A percentile compares a stretch with the other conserved stretches of the same genome.
Conservation (phyloP, 2,329 filamentous ascomycete genomes). For the Calonectria pauciramosa region DNA sequence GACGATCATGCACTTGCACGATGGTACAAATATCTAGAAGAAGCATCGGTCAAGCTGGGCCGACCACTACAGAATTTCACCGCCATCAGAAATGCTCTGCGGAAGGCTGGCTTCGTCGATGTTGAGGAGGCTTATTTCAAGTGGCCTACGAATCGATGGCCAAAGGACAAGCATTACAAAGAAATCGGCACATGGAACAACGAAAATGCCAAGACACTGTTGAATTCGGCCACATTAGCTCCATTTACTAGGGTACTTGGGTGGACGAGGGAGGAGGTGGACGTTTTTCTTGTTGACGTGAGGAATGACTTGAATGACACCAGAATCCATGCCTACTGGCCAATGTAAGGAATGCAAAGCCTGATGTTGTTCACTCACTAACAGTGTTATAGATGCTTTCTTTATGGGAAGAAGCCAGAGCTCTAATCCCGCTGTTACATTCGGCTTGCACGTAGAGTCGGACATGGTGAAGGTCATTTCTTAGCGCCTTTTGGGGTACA, state of each 20-base stretch:
- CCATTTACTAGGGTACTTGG: conserved; percentile 25
- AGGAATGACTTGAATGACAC: conserved; percentile 22
- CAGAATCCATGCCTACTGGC: conserved; percentile 28
- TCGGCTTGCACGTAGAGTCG: no score
- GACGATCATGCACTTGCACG: not conserved
- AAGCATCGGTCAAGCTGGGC: conserved; percentile 12
- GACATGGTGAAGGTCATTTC: no score
- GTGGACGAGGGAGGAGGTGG: conserved; percentile 26
- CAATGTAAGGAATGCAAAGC: conserved; percentile 5
- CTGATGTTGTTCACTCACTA: not conserved
- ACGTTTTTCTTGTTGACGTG: conserved; percentile 10
- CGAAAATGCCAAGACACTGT: conserved; percentile 3
- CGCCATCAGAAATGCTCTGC: conserved; percentile 11
- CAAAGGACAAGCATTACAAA: conserved; percentile 23
- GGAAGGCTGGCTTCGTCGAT: conserved; percentile 18
- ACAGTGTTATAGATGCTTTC: not conserved
- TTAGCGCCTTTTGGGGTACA: no score
- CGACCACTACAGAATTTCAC: conserved; percentile 4
- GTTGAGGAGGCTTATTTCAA: conserved; percentile 23
- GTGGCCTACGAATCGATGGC: conserved; percentile 26
- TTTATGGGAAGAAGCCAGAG: not conserved
- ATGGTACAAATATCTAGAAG: conserved; percentile 22
- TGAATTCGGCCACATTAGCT: conserved; percentile 13
- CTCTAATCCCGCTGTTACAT: not conserved
- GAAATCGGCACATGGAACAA: conserved; percentile 23